Base-by-base conservation (phyloP, 1,284 basidiomycete genomes). In the Cryptococcus amylolentus region DNA sequence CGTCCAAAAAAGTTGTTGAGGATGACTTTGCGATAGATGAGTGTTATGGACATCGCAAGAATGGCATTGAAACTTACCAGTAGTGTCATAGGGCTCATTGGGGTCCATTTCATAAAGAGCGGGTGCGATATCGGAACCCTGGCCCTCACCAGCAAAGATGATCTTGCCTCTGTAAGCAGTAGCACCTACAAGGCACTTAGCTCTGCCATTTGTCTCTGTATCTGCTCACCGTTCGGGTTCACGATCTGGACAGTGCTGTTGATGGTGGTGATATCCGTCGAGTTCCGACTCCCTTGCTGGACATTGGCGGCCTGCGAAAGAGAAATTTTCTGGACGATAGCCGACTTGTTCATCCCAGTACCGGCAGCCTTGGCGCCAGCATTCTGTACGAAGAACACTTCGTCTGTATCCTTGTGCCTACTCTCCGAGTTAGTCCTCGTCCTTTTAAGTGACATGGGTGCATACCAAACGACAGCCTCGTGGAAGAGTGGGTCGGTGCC, bases 1-100 rank as follows among this genome's bases (percentile, higher is more conserved):
- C 86, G 80, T 3, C 88, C 88, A 64, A 82, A 85, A 65, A 79
- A 85, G 72, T 86, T 88, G 76, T 88, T 83, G 54, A 87, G 69
- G n/a, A 87, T n/a, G 26, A 66, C 41, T 84, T 80, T 48, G 18
- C 7, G 18, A 44, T 18, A 14, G 42, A 26, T 5, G 9, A 4
- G 42, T 44, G 2, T 16, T 16, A 18, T 44, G 12, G n/a, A 5
- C 10, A 10, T 44, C 23, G 23, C 23, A 23, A 23, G 1, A 23
- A 23, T 2, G 23, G 31, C 26, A 5, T 13, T 48, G 14, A 16
- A 35, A 23, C 69, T 58, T 26, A 73, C 72, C 65, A 3, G 84
- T 86, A 7, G 80, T 73, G 55, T 86, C 85, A 71, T 83, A 80
- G 0, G 88, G 88, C 12, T 82, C 65, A 0, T 63, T 61, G 0